Evolutionary conservation across 192 early-diverging fungal genomes (phyloP).

Genomic region (Chytriomyces sp.): DNA sequence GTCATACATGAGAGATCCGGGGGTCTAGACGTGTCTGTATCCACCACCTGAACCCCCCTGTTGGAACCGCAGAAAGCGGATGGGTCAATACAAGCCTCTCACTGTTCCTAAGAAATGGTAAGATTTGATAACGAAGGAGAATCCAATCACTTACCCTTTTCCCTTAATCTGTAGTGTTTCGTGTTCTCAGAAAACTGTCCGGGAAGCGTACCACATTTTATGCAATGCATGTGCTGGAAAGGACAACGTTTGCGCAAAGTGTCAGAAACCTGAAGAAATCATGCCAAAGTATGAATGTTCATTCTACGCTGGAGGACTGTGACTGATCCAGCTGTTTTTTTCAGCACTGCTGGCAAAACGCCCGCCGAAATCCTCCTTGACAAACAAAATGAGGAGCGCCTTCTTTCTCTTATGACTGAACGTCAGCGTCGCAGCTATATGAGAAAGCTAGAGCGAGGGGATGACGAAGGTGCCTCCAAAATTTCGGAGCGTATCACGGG

Average conservation of each 20-base stretch:
- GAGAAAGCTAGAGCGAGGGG: slow-evolving; percentile 79
- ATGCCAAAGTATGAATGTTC: background rate
- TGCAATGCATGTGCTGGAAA: slow-evolving; percentile 81
- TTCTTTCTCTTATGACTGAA: slow-evolving; percentile 74
- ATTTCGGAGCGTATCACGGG: slow-evolving; percentile 23
- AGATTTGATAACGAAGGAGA: background rate
- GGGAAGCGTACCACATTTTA: slow-evolving; percentile 92
- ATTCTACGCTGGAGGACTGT: background rate
- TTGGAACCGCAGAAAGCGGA: slow-evolving; percentile 85
- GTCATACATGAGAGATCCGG: slow-evolving; percentile 63
- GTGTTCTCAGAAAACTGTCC: slow-evolving; percentile 83
- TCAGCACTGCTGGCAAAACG: slow-evolving; percentile 46
- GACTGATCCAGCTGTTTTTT: background rate
- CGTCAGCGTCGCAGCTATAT: slow-evolving; percentile 81
- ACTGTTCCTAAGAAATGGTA: slow-evolving; percentile 88
- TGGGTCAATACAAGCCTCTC: slow-evolving; percentile 96
- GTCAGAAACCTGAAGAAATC: slow-evolving; percentile 47
- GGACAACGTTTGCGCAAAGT: slow-evolving; percentile 92
- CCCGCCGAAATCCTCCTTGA: slow-evolving; percentile 68
- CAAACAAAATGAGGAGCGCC: slow-evolving; percentile 70
- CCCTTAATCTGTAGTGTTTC: slow-evolving; percentile 45
- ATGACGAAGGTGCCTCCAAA: slow-evolving; percentile 58
- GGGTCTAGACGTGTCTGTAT: background rate
- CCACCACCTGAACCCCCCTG: background rate
- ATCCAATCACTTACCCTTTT: background rate